Evolutionary conservation across 1,284 basidiomycete genomes (phyloP).

Genomic region (Ganoderma lucidum): DNA sequence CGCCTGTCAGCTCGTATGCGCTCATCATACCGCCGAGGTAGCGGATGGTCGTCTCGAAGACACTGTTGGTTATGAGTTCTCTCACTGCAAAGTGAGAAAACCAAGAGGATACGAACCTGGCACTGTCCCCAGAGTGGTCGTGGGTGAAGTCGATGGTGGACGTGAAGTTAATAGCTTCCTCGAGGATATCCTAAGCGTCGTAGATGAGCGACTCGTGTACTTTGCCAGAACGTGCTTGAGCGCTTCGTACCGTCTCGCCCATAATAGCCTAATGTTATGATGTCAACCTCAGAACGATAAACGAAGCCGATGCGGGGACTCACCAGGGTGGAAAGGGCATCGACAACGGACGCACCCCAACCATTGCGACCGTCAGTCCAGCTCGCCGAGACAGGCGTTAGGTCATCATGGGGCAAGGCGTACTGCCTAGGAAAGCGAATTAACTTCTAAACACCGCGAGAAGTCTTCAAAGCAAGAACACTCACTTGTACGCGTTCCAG

Average conservation of each 20-base stretch:
- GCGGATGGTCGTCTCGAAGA: slow-evolving; percentile 92
- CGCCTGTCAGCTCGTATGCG: slow-evolving; percentile 84
- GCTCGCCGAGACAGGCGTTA: slow-evolving; percentile 58
- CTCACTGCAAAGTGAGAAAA: neutral
- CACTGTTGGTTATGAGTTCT: slow-evolving; percentile 45
- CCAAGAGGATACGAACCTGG: slow-evolving; percentile 52
- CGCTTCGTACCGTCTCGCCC: slow-evolving; percentile 54
- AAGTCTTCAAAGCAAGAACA: slow-evolving; percentile 10
- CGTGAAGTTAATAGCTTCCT: slow-evolving; percentile 60
- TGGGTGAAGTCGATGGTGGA: slow-evolving; percentile 61
- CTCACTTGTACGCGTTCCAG: slow-evolving; percentile 66
- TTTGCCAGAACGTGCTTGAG: too few relatives aligned
- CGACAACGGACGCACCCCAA: slow-evolving; percentile 75
- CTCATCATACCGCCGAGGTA: slow-evolving; percentile 77
- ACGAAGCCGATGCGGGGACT: neutral
- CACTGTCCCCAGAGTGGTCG: slow-evolving; percentile 57
- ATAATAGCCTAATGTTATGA: slow-evolving; percentile 50
- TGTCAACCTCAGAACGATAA: neutral
- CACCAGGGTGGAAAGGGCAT: slow-evolving; percentile 72
- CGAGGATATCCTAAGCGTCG: slow-evolving; percentile 50
- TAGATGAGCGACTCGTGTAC: neutral
- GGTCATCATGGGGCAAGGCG: slow-evolving; percentile 72
- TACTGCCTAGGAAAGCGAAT: slow-evolving; percentile 49
- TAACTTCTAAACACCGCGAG: neutral
- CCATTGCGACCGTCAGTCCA: slow-evolving; percentile 69